Conservation (phyloP, 164 flowering plant genomes). For the Echeveria elegans region DNA sequence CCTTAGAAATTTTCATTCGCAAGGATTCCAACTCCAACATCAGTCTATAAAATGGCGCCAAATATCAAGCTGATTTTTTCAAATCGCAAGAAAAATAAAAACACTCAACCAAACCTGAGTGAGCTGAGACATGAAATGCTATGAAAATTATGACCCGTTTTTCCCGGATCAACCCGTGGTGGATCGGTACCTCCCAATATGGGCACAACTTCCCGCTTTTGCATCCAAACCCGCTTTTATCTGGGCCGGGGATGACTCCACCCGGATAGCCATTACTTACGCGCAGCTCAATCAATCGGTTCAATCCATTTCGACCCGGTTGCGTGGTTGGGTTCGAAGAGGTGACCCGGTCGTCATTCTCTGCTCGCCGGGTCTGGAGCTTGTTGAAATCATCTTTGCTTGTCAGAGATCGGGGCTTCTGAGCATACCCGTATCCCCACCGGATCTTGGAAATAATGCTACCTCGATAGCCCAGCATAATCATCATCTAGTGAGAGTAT, state of each 20-base stretch:
- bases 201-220: conserved; percentile 49
- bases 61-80: neutral
- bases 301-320: conserved; percentile 28
- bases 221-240: conserved; percentile 55
- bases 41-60: neutral
- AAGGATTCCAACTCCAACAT: neutral
- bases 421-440: conserved; percentile 43
- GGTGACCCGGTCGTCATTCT: conserved; percentile 51
- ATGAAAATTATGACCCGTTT: conserved; percentile 60
- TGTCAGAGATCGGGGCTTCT: conserved; percentile 70
- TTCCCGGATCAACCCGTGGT: conserved; percentile 79
- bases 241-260: conserved; percentile 40
- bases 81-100: neutral
- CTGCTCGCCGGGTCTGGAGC: conserved; percentile 59
- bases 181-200: conserved; percentile 52
- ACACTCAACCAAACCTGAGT: neutral
- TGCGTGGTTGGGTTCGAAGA: conserved; percentile 24
- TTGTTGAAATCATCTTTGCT: conserved; percentile 49
- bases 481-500: conserved; percentile 41
- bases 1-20: neutral
- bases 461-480: conserved; percentile 24
- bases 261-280: neutral
- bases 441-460: conserved; percentile 13
- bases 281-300: conserved; percentile 19
- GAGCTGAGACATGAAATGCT: conserved; percentile 19